Conservation (phyloP, 352 stramenopile species). For the Peronospora destructor region DNA sequence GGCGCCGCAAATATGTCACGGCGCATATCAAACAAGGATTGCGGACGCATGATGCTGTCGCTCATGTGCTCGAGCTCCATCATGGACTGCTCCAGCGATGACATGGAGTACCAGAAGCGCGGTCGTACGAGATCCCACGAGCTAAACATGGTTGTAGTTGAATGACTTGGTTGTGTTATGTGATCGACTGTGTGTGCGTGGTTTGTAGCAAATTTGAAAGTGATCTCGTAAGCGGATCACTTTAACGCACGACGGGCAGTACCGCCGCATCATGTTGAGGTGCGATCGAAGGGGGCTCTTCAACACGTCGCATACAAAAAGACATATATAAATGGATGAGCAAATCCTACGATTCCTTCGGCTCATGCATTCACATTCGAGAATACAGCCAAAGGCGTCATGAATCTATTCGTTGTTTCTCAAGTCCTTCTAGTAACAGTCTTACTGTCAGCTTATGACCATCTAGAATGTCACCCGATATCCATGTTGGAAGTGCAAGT, state of each 20-base stretch:
- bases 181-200: constrained; percentile 5
- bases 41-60: constrained; percentile 19
- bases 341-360: too few relatives aligned
- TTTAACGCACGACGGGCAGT: neutral
- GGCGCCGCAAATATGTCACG: constrained; percentile 2
- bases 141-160: constrained; percentile 33
- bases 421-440: too few relatives aligned
- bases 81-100: constrained; percentile 49
- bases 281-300: constrained; percentile 1
- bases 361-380: neutral
- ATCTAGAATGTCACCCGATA: too few relatives aligned
- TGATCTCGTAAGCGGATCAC: neutral
- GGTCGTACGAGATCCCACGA: constrained; percentile 48
- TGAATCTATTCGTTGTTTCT: too few relatives aligned
- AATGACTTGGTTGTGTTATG: neutral
- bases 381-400: neutral
- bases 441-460: too few relatives aligned
- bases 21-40: constrained; percentile 12
- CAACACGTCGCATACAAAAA: constrained; percentile 15
- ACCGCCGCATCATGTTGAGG: neutral
- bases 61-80: constrained; percentile 41
- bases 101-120: constrained; percentile 51
- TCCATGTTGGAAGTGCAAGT: too few relatives aligned
- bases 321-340: neutral
- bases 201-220: constrained; percentile 10